Evolutionary conservation across 257 asterid genomes (phyloP).

Genomic region (Dorcoceras hygrometricum): DNA sequence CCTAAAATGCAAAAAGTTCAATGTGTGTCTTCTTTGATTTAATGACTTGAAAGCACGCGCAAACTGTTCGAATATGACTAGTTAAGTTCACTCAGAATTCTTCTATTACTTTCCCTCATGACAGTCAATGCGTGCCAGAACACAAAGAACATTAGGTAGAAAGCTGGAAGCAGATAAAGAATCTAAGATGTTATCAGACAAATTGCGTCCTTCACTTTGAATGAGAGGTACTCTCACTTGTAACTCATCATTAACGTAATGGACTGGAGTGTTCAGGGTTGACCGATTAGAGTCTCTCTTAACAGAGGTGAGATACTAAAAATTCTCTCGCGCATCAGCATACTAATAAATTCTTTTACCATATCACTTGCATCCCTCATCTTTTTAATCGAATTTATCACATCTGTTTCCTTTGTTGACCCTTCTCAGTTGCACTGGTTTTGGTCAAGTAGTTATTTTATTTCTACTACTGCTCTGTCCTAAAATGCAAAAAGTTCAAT

Average conservation of each 20-base stretch:
- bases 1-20: neutral
- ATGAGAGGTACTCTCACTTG: slow-evolving; percentile 58
- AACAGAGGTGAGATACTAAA: slow-evolving; percentile 56
- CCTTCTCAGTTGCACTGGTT: neutral
- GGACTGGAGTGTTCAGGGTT: slow-evolving; percentile 64
- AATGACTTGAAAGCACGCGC: slow-evolving; percentile 2
- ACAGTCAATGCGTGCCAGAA: slow-evolving; percentile 89
- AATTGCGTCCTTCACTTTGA: slow-evolving; percentile 61
- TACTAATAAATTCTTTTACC: slow-evolving; percentile 6
- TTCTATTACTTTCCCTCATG: slow-evolving; percentile 27
- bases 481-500: neutral
- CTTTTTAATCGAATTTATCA: neutral
- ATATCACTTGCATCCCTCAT: neutral
- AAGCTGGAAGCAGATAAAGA: slow-evolving; percentile 49
- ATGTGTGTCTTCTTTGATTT: too few species aligned
- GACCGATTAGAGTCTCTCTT: slow-evolving; percentile 92
- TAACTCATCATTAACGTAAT: slow-evolving; percentile 15
- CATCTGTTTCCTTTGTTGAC: neutral
- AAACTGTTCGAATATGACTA: neutral
- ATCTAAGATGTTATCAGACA: slow-evolving; percentile 58
- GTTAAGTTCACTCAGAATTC: slow-evolving; percentile 20
- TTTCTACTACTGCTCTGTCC: slow-evolving; percentile 1
- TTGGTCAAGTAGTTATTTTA: neutral
- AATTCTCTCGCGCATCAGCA: slow-evolving; percentile 17
- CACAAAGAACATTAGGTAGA: slow-evolving; percentile 42